A percentile compares a stretch with the other conserved stretches of the same genome.
Evolutionary conservation across 2,329 filamentous ascomycete genomes (phyloP).

Genomic region (Alternaria burnsii): DNA sequence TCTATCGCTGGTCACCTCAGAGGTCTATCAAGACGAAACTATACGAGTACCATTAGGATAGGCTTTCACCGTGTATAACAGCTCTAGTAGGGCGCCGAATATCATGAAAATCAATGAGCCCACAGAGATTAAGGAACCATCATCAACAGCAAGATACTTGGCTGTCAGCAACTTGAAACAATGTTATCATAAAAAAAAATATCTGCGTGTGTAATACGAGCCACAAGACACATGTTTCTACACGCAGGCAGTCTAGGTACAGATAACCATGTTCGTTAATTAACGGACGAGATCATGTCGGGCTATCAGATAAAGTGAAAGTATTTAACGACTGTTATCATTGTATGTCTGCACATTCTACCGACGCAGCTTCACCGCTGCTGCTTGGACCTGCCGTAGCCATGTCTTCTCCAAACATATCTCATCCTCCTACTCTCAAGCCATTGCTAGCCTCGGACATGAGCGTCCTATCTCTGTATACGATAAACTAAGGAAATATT

Average conservation of each 20-base stretch:
- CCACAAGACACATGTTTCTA: neutral
- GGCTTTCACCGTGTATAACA: neutral
- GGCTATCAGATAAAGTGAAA: neutral
- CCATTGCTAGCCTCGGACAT: slow-evolving; percentile 21
- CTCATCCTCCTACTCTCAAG: slow-evolving; percentile 16
- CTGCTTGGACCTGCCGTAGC: slow-evolving; percentile 32
- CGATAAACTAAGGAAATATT: slow-evolving; percentile 19
- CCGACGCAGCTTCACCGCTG: slow-evolving; percentile 12
- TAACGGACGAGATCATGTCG: neutral
- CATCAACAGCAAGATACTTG: neutral
- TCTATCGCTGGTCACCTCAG: no score
- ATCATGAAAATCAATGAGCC: neutral
- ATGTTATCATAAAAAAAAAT: neutral
- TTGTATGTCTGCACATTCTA: slow-evolving; percentile 29
- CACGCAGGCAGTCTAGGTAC: slow-evolving; percentile 7
- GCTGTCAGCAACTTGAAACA: neutral
- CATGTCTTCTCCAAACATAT: slow-evolving; percentile 18
- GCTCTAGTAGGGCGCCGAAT: neutral
- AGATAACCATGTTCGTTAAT: neutral
- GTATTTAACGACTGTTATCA: slow-evolving; percentile 18
- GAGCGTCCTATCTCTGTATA: slow-evolving; percentile 14
- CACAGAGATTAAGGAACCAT: neutral
- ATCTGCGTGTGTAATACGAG: neutral
- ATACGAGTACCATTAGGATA: neutral
- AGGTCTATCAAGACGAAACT: neutral